Evolutionary conservation across 352 stramenopile genomes (phyloP).

Genomic region (Globisporangium cylindrosporum): DNA sequence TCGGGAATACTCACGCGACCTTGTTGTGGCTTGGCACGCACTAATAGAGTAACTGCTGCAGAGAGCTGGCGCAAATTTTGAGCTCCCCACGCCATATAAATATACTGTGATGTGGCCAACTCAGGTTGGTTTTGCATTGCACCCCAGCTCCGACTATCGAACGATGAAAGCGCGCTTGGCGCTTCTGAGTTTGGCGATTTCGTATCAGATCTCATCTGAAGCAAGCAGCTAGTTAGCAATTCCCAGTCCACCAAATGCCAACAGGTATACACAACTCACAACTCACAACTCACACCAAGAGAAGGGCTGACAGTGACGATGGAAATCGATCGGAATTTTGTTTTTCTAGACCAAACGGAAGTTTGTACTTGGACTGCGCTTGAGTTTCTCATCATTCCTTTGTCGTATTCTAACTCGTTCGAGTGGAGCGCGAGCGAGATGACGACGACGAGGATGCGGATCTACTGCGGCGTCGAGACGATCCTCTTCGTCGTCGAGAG

Average conservation of each 20-base stretch:
- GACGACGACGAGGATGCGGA: conserved; percentile 20
- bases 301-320: not conserved
- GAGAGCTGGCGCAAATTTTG: not conserved
- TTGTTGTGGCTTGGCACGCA: not conserved
- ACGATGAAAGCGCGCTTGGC: not conserved
- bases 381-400: not conserved
- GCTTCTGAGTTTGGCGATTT: not conserved
- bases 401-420: not conserved
- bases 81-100: not conserved
- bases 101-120: not conserved
- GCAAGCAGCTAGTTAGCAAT: not conserved
- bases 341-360: not conserved
- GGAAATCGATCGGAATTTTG: not conserved
- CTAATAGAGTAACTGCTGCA: not conserved
- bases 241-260: not conserved
- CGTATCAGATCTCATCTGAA: not conserved
- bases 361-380: not conserved
- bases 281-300: not conserved
- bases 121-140: not conserved
- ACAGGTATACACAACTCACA: not conserved
- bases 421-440: conserved; percentile 16
- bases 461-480: not conserved
- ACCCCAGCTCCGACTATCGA: not conserved
- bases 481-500: conserved; percentile 10
- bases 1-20: not conserved